A percentile compares a stretch with the other conserved stretches of the same genome.
These are phyloP conservation scores for Cadophora luteo-olivacea DNA, from an alignment of 2,329 filamentous ascomycete species.

Conservation along the genomic window DNA sequence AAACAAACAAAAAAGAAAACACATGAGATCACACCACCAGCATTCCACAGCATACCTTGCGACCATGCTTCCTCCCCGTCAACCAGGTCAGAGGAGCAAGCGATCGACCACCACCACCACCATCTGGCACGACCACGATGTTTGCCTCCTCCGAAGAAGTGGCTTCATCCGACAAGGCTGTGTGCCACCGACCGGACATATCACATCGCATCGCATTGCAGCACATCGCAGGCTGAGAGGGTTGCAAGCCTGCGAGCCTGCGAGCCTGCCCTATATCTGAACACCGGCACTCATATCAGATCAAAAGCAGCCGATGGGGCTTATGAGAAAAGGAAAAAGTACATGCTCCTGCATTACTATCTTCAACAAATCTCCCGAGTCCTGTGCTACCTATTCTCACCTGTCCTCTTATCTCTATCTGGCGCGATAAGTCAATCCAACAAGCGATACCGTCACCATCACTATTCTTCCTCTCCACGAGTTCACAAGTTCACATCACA, in stretches of 20 bases:
- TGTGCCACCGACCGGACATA: conserved; percentile 2
- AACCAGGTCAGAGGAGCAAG: conserved; percentile 25
- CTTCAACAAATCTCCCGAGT: neutral
- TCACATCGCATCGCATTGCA: neutral
- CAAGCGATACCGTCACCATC: neutral
- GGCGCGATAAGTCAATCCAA: neutral
- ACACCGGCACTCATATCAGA: conserved; percentile 20
- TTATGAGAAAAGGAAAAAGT: neutral
- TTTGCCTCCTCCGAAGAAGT: conserved; percentile 2
- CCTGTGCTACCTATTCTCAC: no score
- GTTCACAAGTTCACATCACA: neutral
- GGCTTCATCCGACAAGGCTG: conserved; percentile 12
- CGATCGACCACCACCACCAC: neutral
- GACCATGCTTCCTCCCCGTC: neutral
- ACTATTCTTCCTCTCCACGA: no score
- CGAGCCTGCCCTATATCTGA: conserved; percentile 15
- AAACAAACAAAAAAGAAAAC: neutral
- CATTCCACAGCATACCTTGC: neutral
- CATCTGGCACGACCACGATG: neutral
- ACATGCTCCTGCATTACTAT: conserved; percentile 1
- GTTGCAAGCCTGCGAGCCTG: neutral
- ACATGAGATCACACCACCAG: neutral
- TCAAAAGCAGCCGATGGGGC: neutral
- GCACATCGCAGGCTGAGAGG: neutral
- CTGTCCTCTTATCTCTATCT: neutral